These are phyloP conservation scores for Pyrenophora tritici-repentis DNA, from an alignment of 2,329 filamentous ascomycete species.

Conservation along the genomic window DNA sequence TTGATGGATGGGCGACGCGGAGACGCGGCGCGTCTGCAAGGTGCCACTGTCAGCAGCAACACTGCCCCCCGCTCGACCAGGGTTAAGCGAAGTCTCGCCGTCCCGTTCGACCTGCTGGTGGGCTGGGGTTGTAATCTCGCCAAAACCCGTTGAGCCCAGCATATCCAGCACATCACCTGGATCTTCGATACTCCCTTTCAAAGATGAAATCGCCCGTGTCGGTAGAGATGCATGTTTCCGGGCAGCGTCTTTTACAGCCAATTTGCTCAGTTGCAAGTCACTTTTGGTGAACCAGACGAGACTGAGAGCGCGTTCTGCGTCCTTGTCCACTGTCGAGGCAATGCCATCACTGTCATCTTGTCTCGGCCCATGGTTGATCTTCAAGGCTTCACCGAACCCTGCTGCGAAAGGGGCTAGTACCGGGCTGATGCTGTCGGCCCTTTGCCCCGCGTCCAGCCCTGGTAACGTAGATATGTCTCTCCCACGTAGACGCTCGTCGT, in stretches of 20 bases:
- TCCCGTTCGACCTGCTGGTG: conserved; percentile 5
- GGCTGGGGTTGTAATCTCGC: conserved; percentile 1
- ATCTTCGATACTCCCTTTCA: background rate
- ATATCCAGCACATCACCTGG: conserved; percentile 1
- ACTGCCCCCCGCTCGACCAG: conserved; percentile 12
- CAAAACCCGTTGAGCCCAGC: conserved; percentile 1
- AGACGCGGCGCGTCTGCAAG: conserved; percentile 22
- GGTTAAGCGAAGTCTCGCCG: conserved; percentile 14
- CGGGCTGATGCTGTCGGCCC: conserved; percentile 31
- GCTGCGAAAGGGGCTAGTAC: conserved; percentile 21
- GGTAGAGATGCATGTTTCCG: background rate
- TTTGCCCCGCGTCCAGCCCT: conserved; percentile 6
- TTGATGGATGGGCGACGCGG: conserved; percentile 34
- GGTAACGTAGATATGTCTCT: conserved; percentile 6
- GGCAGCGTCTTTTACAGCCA: conserved; percentile 2
- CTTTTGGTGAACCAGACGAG: conserved; percentile 18
- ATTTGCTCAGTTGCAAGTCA: conserved; percentile 13
- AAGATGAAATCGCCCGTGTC: background rate
- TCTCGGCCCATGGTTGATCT: conserved; percentile 26
- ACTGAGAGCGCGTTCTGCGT: conserved; percentile 3
- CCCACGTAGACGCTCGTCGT: conserved; percentile 9
- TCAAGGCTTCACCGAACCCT: background rate
- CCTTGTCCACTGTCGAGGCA: background rate
- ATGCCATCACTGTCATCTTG: conserved; percentile 17
- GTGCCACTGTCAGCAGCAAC: conserved; percentile 13